Conservation (phyloP, 257 asterid genomes). For the Petrea volubilis region DNA sequence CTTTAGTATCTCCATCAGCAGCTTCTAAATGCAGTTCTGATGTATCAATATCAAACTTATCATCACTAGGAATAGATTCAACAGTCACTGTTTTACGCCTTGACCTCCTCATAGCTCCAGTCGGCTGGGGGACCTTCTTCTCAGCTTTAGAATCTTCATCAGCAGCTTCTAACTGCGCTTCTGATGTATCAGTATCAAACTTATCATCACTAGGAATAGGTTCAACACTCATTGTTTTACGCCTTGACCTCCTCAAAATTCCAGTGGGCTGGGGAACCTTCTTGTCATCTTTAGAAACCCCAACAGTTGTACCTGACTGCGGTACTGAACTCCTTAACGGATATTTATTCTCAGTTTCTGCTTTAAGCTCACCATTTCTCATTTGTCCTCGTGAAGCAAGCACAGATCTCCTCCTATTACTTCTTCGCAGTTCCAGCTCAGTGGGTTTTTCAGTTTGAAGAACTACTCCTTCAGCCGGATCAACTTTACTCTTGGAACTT, state of each 20-base stretch:
- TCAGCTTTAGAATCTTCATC: too few species aligned
- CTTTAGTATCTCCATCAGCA: too few species aligned
- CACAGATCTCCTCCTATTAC: slow-evolving; percentile 30
- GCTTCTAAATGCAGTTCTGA: too few species aligned
- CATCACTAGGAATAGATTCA: slow-evolving; percentile 10
- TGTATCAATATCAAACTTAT: not conserved
- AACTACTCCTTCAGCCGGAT: slow-evolving; percentile 2
- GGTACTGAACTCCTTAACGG: slow-evolving; percentile 22
- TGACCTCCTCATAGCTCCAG: too few species aligned
- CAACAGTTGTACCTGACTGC: slow-evolving; percentile 13
- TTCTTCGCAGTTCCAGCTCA: slow-evolving; percentile 31
- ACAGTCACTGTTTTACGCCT: not conserved
- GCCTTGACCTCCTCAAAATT: slow-evolving; percentile 30
- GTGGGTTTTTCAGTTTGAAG: slow-evolving; percentile 20
- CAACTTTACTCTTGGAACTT: slow-evolving; percentile 11
- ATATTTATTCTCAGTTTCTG: slow-evolving; percentile 9
- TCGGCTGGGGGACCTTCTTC: too few species aligned
- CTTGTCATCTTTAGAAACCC: slow-evolving; percentile 18
- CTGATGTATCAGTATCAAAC: too few species aligned
- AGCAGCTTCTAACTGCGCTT: too few species aligned
- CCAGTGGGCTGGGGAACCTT: slow-evolving; percentile 21
- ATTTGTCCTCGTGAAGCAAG: slow-evolving; percentile 4
- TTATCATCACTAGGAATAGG: too few species aligned
- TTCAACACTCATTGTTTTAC: slow-evolving; percentile 4
- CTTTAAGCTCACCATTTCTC: slow-evolving; percentile 19